Evolutionary conservation across 1,284 basidiomycete genomes (phyloP).

Genomic region (Cutaneotrichosporon cutaneum): DNA sequence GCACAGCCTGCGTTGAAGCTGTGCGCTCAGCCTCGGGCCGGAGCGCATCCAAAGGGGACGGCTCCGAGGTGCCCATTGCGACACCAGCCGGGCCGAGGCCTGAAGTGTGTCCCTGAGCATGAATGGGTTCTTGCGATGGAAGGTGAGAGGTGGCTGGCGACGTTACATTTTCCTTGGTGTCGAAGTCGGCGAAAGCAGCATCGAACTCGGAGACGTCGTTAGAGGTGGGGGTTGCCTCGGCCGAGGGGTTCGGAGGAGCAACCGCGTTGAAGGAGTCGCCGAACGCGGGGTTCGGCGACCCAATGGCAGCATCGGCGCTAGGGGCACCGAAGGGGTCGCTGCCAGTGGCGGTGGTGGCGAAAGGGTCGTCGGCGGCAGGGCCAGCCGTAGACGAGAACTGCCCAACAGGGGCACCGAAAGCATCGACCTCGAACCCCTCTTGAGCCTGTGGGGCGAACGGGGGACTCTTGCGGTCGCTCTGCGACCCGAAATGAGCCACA

Average conservation of each 20-base stretch:
- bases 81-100: neutral
- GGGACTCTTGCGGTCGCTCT: neutral
- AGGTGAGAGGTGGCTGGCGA: neutral
- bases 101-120: neutral
- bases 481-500: conserved; percentile 1
- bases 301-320: neutral
- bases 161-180: conserved; percentile 37
- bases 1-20: conserved; percentile 40
- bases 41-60: neutral
- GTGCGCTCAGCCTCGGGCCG: conserved; percentile 37
- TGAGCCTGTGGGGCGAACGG: neutral
- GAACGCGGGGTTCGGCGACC: conserved; percentile 17
- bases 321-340: neutral
- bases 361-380: neutral
- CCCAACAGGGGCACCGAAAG: conserved; percentile 3
- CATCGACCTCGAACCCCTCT: neutral
- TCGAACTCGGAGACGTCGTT: conserved; percentile 48
- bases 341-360: neutral
- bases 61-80: neutral
- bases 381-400: neutral
- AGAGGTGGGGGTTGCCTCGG: neutral
- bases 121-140: neutral
- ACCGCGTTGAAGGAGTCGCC: conserved; percentile 33
- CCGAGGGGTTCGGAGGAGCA: too few relatives aligned
- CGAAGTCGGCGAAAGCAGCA: conserved; percentile 62